phyloP scores from a whole-genome alignment of 768 basidiomycete genomes.

The Kwoniella europaea region DNA sequence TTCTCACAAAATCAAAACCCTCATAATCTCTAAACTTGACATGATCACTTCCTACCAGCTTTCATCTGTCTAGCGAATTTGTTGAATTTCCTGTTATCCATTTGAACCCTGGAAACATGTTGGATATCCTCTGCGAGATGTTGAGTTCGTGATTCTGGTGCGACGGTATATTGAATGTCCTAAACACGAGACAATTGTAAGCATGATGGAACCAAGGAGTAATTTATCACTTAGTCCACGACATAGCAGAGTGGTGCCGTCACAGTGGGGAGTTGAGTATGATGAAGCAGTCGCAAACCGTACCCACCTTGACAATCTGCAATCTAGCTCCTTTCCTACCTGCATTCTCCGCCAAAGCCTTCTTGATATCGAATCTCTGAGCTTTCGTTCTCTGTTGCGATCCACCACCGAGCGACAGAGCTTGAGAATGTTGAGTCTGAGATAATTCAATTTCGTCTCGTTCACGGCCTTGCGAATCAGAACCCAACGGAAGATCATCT shows the following conservation, averaged over 20 bases:
- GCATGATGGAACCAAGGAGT: too few relatives aligned
- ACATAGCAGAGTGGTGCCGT: too few relatives aligned
- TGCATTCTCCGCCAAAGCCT: conserved; percentile 44
- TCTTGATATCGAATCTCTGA: conserved; percentile 40
- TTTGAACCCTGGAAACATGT: conserved; percentile 40
- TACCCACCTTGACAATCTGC: conserved; percentile 36
- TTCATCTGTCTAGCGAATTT: conserved; percentile 49
- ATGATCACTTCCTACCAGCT: conserved; percentile 22
- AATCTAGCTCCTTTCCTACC: conserved; percentile 46
- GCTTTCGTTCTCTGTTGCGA: conserved; percentile 15
- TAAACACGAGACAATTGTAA: background rate
- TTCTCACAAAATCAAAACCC: too few relatives aligned
- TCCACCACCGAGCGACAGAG: conserved; percentile 6
- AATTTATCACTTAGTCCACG: too few relatives aligned
- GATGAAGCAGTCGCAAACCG: too few relatives aligned
- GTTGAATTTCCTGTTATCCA: conserved; percentile 53
- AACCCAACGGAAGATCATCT: background rate
- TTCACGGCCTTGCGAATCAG: conserved; percentile 4
- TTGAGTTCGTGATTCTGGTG: conserved; percentile 36
- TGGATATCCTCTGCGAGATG: conserved; percentile 42
- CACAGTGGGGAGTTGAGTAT: too few relatives aligned
- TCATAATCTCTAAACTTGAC: background rate
- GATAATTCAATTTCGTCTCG: conserved; percentile 2
- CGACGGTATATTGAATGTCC: conserved; percentile 51
- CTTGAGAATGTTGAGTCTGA: conserved; percentile 12